Evolutionary conservation across 129 eudicot species (phyloP), one percentile per base, ranked within the genome.

Genomic region (Lonicera japonica): DNA sequence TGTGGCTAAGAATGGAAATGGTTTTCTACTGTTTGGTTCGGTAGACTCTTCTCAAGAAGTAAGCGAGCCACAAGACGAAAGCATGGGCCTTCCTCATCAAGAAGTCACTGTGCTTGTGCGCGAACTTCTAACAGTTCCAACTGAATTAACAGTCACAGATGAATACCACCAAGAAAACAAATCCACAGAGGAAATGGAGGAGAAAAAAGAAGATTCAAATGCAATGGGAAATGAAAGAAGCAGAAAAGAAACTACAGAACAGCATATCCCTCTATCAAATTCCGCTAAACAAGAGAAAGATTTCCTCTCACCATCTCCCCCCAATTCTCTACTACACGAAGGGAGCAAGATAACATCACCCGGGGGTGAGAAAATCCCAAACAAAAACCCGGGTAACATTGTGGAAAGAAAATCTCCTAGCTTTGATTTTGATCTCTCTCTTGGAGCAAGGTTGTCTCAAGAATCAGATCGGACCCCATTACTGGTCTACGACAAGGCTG

Each of bases 401-500:
- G 78, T 63, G 72, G 71, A 43, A 7, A 71, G 67, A 48, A 80
- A 68, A 46, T 75, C 78, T 18, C 81, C 86, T 5, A 80, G 86
- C 60, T 80, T 80, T 63, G 79, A 80, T 36, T 75, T 80, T 71
- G 81, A 75, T 46, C 56, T 80, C 16, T 60, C 75, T 5, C n/a
- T 22, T 24, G 79, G 43, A 38, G 66, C 66, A 15, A 80, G 54
- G 73, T n/a, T n/a, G n/a, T 68, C 57, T 0, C 78, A 80, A 59
- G 79, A 80, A 24, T 80, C 86, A 21, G 79, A 80, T 64, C 75
- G 72, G 65, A 80, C 76, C 23, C 86, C 81, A 5, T 39, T 75
- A 21, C 60, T 75, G 12, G 21, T 25, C 43, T 72, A 58, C 2
- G 73, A 75, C 38, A 80, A 53, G 67, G 25, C 70, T 21, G 25